These are phyloP conservation scores for Toxicodendron radicans DNA, from an alignment of 345 rosid genomes.

Conservation along the genomic window DNA sequence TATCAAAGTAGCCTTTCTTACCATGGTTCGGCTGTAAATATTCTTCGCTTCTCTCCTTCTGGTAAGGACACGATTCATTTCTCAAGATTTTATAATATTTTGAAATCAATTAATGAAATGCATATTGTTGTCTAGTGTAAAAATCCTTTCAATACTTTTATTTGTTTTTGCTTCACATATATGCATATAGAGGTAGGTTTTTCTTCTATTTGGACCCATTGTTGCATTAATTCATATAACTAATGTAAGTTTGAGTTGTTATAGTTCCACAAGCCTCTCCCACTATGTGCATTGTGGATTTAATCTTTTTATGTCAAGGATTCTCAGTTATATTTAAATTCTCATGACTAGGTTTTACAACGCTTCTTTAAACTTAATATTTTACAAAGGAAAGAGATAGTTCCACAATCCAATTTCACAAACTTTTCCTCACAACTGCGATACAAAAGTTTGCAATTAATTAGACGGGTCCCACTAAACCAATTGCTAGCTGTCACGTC, in stretches of 20 bases:
- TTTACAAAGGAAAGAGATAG: no score
- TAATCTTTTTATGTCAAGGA: no score
- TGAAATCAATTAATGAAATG: background rate
- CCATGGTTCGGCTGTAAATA: constrained; percentile 79
- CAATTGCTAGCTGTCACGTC: no score
- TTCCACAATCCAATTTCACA: no score
- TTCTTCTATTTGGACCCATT: background rate
- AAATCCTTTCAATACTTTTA: background rate
- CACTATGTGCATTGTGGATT: background rate
- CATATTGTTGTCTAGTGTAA: no score
- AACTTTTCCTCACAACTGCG: no score
- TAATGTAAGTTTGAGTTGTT: background rate
- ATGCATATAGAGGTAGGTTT: background rate
- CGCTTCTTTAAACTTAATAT: background rate
- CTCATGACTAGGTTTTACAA: no score
- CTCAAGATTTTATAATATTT: background rate
- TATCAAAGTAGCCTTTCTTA: constrained; percentile 79
- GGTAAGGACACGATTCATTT: constrained; percentile 42
- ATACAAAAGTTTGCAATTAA: no score
- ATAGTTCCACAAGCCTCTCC: background rate
- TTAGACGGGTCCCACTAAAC: no score
- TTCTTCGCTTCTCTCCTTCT: constrained; percentile 76
- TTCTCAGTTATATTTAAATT: no score
- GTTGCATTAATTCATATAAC: no score
- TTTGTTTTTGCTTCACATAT: background rate